phyloP scores from a whole-genome alignment of 176 grass and related monocot genomes.

The Aegilops tauschii region DNA sequence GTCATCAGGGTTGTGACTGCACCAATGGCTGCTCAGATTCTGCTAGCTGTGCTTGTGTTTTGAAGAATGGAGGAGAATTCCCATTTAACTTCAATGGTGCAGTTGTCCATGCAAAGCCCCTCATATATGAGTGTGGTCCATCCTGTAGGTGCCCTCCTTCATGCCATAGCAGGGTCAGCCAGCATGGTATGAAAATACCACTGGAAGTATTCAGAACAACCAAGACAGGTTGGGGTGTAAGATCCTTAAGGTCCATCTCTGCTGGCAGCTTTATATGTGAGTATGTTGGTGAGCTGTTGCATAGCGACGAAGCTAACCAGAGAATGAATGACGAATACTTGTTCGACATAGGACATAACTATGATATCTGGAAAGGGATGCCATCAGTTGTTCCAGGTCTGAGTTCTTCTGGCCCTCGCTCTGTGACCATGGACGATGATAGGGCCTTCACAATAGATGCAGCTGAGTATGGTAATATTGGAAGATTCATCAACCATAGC shows the following conservation, averaged over 20 bases:
- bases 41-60: conserved; percentile 42
- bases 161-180: conserved; percentile 75
- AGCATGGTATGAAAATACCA: conserved; percentile 61
- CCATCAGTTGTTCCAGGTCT: conserved; percentile 7
- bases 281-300: conserved; percentile 66
- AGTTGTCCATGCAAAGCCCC: conserved; percentile 51
- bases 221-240: conserved; percentile 70
- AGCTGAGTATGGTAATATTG: conserved; percentile 53
- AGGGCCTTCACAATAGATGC: conserved; percentile 70
- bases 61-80: conserved; percentile 74
- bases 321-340: conserved; percentile 65
- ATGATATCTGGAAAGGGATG: conserved; percentile 41
- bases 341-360: conserved; percentile 66
- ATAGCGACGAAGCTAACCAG: conserved; percentile 46
- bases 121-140: conserved; percentile 79
- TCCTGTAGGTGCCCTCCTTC: conserved; percentile 59
- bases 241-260: conserved; percentile 69
- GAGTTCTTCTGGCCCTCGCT: conserved; percentile 13
- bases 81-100: conserved; percentile 66
- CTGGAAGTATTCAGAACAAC: conserved; percentile 74
- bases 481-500: conserved; percentile 85
- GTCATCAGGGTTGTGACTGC: conserved; percentile 58
- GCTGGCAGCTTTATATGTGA: conserved; percentile 80
- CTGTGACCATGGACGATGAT: conserved; percentile 27
- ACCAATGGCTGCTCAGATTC: conserved; percentile 53